Percentiles rank a stretch among this genome's conserved stretches.
Evolutionary conservation across 83 land plant species (phyloP).

Genomic region (Thuja plicata): DNA sequence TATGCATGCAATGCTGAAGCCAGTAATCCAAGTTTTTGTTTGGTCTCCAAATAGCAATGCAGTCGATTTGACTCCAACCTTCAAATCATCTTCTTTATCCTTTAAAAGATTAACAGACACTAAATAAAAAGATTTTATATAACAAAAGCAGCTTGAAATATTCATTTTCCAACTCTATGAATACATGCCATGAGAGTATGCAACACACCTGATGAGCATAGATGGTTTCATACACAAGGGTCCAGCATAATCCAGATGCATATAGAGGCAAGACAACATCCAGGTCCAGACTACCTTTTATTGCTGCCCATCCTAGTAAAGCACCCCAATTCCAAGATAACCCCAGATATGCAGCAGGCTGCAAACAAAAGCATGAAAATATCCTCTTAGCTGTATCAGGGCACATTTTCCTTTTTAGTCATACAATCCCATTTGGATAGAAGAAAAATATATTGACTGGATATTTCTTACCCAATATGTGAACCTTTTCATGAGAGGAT

Average conservation of each 20-base stretch:
- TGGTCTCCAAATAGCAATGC: constrained; percentile 89
- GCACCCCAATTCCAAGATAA: constrained; percentile 99
- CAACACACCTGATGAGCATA: constrained; percentile 93
- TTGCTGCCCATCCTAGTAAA: constrained; percentile 94
- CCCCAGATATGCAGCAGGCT: constrained; percentile 98
- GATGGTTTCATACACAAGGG: constrained; percentile 96
- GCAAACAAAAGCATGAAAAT: constrained; percentile 18
- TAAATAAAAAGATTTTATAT: neutral
- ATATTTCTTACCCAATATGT: constrained; percentile 87
- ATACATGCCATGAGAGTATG: neutral
- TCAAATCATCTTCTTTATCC: constrained; percentile 96
- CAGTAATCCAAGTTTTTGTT: constrained; percentile 72
- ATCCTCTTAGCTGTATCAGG: neutral
- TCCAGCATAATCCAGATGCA: constrained; percentile 91
- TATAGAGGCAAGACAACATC: constrained; percentile 80
- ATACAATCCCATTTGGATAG: neutral
- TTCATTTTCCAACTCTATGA: neutral
- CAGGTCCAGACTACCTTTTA: constrained; percentile 76
- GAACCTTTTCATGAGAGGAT: constrained; percentile 96
- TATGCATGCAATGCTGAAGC: constrained; percentile 72
- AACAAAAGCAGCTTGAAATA: neutral
- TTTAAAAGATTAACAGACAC: constrained; percentile 13
- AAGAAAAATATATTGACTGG: neutral
- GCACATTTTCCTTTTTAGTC: neutral
- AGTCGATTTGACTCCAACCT: constrained; percentile 95